Evolutionary conservation across 23 red algal species (phyloP).

Genomic region (Gracilaria gracilis): DNA sequence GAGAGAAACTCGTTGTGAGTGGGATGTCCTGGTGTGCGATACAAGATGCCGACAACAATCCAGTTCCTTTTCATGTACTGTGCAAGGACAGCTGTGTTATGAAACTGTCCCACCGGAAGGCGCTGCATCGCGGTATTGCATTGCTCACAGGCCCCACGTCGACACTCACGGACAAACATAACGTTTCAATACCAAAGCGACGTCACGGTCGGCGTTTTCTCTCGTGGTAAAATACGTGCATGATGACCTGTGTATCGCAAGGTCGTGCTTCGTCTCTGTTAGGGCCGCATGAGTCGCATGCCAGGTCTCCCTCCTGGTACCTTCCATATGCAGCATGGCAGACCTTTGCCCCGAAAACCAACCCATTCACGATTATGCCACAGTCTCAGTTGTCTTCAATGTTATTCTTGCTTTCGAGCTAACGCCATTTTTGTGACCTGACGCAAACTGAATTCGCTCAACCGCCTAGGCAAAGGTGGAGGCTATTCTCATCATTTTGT

Average conservation of each 20-base stretch:
- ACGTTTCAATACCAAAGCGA: constrained; percentile 1
- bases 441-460: constrained; percentile 32
- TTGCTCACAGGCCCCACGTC: constrained; percentile 14
- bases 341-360: constrained; percentile 20
- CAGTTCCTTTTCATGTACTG: background rate
- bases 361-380: background rate
- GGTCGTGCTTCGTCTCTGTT: constrained; percentile 10
- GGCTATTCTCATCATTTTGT: constrained; percentile 19
- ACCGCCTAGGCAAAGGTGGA: background rate
- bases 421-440: constrained; percentile 27
- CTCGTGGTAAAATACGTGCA: constrained; percentile 8
- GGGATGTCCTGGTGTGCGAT: background rate
- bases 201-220: background rate
- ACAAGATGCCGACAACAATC: background rate
- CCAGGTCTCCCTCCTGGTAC: background rate
- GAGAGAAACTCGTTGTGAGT: background rate
- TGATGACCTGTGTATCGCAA: background rate
- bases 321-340: constrained; percentile 15
- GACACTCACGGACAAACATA: constrained; percentile 5
- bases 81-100: background rate
- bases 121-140: background rate
- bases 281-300: constrained; percentile 1
- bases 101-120: background rate
- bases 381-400: background rate
- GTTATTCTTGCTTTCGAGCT: constrained; percentile 3